These are phyloP conservation scores for Fomitopsis schrenkii DNA, from an alignment of 1,284 basidiomycete genomes.

Conservation along the genomic window DNA sequence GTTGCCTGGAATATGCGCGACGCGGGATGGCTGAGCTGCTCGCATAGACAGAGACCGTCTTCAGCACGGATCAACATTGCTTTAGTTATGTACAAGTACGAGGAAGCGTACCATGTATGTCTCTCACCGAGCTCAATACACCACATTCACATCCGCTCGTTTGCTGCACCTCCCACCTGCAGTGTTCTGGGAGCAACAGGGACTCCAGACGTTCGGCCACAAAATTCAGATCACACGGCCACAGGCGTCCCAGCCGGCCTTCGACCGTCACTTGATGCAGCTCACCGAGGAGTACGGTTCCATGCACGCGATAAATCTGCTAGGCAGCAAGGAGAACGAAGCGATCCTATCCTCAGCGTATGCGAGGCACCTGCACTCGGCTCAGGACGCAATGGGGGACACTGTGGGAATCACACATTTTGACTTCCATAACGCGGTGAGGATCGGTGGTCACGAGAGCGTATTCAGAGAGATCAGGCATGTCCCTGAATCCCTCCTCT, in stretches of 20 bases:
- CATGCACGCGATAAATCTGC: constrained; percentile 83
- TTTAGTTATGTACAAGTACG: constrained; percentile 92
- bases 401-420: constrained; percentile 79
- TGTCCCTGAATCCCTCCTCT: constrained; percentile 10
- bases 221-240: constrained; percentile 93
- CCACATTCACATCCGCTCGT: constrained; percentile 13
- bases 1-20: neutral
- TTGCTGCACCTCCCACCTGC: constrained; percentile 6
- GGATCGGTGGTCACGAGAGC: constrained; percentile 85
- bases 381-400: constrained; percentile 54
- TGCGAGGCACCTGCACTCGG: constrained; percentile 66
- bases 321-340: constrained; percentile 92
- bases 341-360: constrained; percentile 82
- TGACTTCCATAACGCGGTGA: constrained; percentile 89
- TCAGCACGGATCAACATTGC: constrained; percentile 80
- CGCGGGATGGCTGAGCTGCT: constrained; percentile 11
- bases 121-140: constrained; percentile 13
- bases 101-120: constrained; percentile 88
- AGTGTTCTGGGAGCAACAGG: constrained; percentile 99
- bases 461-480: constrained; percentile 75
- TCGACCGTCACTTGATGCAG: constrained; percentile 89
- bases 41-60: constrained; percentile 82
- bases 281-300: constrained; percentile 81
- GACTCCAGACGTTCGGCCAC: constrained; percentile 85
- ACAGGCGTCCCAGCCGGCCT: constrained; percentile 92